Base-by-base conservation (phyloP, 306 rosid genomes). In the Coriaria nepalensis region DNA sequence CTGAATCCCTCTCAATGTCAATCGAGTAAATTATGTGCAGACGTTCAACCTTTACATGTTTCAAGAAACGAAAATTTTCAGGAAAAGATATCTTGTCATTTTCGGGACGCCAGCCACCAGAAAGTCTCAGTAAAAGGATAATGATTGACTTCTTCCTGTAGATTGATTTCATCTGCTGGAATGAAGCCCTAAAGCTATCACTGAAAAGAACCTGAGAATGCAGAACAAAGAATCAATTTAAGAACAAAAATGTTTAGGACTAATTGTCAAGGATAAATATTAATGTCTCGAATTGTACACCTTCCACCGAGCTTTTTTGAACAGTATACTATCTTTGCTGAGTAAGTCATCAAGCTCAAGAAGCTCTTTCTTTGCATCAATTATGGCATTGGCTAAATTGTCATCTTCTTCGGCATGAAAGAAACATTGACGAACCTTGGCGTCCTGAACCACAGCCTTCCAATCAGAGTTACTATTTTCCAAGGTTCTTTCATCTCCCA, bases 241-340 rank as follows among this genome's bases (percentile, higher is more conserved):
- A 56, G 52, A 50, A 9, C 13, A 9, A n/a, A n/a, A n/a, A n/a
- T n/a, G n/a, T n/a, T n/a, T n/a, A n/a, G n/a, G n/a, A n/a, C n/a
- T n/a, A n/a, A n/a, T n/a, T n/a, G n/a, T 56, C 10, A 44, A 56
- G 35, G 13, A 9, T 35, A 13, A 5, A 56, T 56, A 33, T 6
- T 34, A 56, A 44, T 44, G 2, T 9, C n/a, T n/a, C n/a, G n/a
- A n/a, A n/a, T n/a, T n/a, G n/a, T n/a, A n/a, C n/a, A n/a, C n/a
- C 87, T 78, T 78, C 93, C 93, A 82, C 61, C 54, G 67, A 52
- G 78, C 65, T 43, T 56, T 68, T 69, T 44, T 73, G 66, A 82
- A 78, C 56, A 75, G 65, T 14, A 66, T 40, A 39, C 84, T 68
- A 38, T 78, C 67, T 8, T 62, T 38, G 53, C 63, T 65, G 13